Evolutionary conservation across 257 asterid species (phyloP).

Genomic region (Nyctanthes arbortristis): DNA sequence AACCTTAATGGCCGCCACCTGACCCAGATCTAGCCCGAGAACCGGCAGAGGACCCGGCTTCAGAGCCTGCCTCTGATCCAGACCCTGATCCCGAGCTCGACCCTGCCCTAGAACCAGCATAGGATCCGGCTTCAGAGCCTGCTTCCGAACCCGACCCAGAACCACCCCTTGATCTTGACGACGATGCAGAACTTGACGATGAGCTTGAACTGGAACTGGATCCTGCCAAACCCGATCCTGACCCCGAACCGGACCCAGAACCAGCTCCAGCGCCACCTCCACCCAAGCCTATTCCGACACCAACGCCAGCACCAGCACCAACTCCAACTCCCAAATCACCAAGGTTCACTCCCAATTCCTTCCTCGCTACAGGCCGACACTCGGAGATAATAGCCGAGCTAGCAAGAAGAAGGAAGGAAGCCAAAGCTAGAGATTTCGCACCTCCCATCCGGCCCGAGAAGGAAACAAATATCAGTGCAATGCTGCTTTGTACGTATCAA

Average conservation of each 20-base stretch:
- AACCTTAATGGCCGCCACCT: slow-evolving; percentile 1
- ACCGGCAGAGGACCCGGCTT: slow-evolving; percentile 28
- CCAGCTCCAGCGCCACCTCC: slow-evolving; percentile 16
- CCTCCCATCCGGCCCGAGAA: neutral
- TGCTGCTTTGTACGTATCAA: too few relatives aligned
- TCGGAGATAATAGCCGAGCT: neutral
- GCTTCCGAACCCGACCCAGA: slow-evolving; percentile 20
- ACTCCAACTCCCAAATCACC: neutral
- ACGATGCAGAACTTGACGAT: neutral
- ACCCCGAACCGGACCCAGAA: slow-evolving; percentile 19
- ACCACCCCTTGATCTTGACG: slow-evolving; percentile 10
- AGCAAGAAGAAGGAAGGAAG: neutral
- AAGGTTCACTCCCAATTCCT: neutral
- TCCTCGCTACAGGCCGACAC: neutral
- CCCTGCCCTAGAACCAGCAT: slow-evolving; percentile 23
- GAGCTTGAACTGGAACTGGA: neutral
- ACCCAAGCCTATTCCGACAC: neutral
- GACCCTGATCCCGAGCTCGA: slow-evolving; percentile 15
- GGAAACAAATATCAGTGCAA: neutral
- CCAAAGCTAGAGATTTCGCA: neutral
- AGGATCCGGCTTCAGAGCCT: slow-evolving; percentile 21
- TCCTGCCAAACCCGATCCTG: neutral
- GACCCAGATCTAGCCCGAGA: slow-evolving; percentile 25
- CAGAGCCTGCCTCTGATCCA: slow-evolving; percentile 21
- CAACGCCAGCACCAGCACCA: neutral